Conservation (phyloP, 805 yeast species). For the Yamadazyma scolyti region DNA sequence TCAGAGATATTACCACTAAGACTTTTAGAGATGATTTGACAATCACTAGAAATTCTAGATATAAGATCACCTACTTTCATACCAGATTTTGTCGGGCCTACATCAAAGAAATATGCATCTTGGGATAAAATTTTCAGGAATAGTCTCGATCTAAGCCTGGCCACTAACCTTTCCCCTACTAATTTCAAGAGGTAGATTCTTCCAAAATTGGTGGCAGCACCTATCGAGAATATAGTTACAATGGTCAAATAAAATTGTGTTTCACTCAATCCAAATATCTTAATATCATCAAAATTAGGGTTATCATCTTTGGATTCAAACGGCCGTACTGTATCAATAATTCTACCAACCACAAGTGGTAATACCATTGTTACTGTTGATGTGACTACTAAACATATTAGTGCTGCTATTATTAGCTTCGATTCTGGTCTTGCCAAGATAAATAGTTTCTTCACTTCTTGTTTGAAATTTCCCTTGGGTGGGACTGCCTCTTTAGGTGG, state of each 20-base stretch:
- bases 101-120: slow-evolving; percentile 86
- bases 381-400: slow-evolving; percentile 60
- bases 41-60: slow-evolving; percentile 82
- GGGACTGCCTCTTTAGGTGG: too few relatives aligned
- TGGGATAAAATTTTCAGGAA: slow-evolving; percentile 76
- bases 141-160: slow-evolving; percentile 74
- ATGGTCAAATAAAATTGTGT: slow-evolving; percentile 61
- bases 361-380: slow-evolving; percentile 78
- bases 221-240: slow-evolving; percentile 61
- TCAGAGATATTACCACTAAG: slow-evolving; percentile 88
- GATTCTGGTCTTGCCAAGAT: slow-evolving; percentile 42
- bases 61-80: slow-evolving; percentile 87
- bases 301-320: too few relatives aligned
- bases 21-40: slow-evolving; percentile 81
- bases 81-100: slow-evolving; percentile 47
- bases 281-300: slow-evolving; percentile 2
- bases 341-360: slow-evolving; percentile 82
- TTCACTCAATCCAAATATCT: slow-evolving; percentile 55
- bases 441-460: slow-evolving; percentile 20
- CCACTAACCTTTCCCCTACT: slow-evolving; percentile 85
- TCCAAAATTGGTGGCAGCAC: slow-evolving; percentile 77
- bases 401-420: slow-evolving; percentile 51
- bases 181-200: slow-evolving; percentile 71
- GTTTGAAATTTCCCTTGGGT: too few relatives aligned
- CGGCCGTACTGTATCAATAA: slow-evolving; percentile 65